phyloP scores from a whole-genome alignment of 2,329 filamentous ascomycete species.

The Verticillium longisporum region DNA sequence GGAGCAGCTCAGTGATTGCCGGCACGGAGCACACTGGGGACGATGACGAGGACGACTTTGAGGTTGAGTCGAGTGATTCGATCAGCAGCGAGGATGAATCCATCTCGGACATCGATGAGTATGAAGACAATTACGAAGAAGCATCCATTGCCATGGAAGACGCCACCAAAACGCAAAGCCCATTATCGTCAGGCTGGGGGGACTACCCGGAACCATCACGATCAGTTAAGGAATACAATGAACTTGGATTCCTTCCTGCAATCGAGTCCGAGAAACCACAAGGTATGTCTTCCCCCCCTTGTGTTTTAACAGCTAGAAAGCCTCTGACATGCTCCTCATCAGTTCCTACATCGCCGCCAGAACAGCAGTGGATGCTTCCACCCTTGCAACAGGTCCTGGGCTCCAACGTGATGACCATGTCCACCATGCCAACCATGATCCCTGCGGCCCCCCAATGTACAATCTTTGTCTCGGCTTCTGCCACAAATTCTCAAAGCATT shows the following conservation, averaged over 20 bases:
- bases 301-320: background rate
- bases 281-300: background rate
- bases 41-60: background rate
- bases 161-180: background rate
- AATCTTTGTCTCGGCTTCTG: background rate
- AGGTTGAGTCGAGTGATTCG: background rate
- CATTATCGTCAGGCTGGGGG: background rate
- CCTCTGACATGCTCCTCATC: background rate
- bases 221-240: background rate
- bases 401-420: background rate
- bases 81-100: background rate
- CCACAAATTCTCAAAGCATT: background rate
- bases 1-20: background rate
- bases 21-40: background rate
- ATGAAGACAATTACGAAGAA: background rate
- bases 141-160: background rate
- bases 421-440: background rate
- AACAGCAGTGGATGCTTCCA: background rate
- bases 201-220: background rate
- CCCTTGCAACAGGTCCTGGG: background rate
- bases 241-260: background rate
- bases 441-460: background rate
- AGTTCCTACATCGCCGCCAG: background rate
- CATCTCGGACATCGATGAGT: background rate
- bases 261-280: background rate